Evolutionary conservation across 768 basidiomycete species (phyloP).

Genomic region (Mycena maculata): DNA sequence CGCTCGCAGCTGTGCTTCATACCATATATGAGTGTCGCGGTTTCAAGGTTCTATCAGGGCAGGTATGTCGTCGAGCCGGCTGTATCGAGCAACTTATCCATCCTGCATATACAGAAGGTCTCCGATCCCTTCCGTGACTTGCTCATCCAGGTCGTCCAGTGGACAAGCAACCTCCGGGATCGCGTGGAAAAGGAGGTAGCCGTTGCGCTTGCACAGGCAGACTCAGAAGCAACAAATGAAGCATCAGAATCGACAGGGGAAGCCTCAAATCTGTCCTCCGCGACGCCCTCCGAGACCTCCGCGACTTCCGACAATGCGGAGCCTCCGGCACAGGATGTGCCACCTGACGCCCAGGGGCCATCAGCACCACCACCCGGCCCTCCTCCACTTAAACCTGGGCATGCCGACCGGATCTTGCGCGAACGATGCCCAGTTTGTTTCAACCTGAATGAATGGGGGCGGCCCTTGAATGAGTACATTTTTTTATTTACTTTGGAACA

Average conservation of each 20-base stretch:
- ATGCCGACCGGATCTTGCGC: conserved; percentile 38
- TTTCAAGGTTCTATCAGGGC: background rate
- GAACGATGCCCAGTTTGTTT: conserved; percentile 50
- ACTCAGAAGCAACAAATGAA: no score
- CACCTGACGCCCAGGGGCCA: background rate
- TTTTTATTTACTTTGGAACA: no score
- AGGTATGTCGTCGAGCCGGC: background rate
- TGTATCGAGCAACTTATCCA: background rate
- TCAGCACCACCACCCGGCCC: background rate
- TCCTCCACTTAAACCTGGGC: conserved; percentile 1
- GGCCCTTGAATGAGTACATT: conserved; percentile 36
- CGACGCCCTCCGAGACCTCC: background rate
- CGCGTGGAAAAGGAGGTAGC: conserved; percentile 33
- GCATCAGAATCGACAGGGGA: no score
- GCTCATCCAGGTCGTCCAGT: conserved; percentile 41
- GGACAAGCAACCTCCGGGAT: conserved; percentile 39
- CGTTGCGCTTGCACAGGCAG: conserved; percentile 8
- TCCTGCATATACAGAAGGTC: background rate
- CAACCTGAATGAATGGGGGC: conserved; percentile 39
- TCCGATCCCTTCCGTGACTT: conserved; percentile 46
- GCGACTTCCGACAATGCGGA: background rate
- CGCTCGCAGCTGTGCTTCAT: no score
- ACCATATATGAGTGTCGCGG: no score
- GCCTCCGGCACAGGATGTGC: no score
- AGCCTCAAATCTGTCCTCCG: no score